Percentiles rank a stretch among this genome's conserved stretches.
phyloP scores from a whole-genome alignment of 352 stramenopile genomes.

The Phytopythium vexans region DNA sequence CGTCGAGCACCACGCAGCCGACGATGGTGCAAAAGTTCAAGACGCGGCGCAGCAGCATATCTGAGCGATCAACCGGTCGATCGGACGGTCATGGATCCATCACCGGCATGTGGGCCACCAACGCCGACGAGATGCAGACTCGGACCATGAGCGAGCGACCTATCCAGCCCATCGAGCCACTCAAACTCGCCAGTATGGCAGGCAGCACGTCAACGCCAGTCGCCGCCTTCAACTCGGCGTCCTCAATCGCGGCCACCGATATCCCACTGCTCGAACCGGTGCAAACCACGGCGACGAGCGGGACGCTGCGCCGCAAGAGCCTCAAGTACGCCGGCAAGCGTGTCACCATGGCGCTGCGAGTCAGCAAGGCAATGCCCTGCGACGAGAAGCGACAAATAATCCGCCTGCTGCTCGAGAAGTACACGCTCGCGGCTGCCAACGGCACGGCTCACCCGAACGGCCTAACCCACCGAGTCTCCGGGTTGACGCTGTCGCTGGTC shows the following conservation, averaged over 20 bases:
- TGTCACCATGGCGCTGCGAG: conserved; percentile 64
- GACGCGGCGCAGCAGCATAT: conserved; percentile 4
- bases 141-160: background rate
- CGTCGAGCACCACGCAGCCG: background rate
- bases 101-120: conserved; percentile 11
- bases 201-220: background rate
- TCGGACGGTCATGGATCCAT: background rate
- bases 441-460: background rate
- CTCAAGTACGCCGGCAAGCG: conserved; percentile 59
- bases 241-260: background rate
- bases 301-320: conserved; percentile 16
- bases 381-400: conserved; percentile 63
- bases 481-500: conserved; percentile 11
- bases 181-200: conserved; percentile 10
- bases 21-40: conserved; percentile 3
- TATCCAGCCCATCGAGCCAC: background rate
- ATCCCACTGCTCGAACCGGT: background rate
- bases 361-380: conserved; percentile 39
- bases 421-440: conserved; percentile 5
- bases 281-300: background rate
- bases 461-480: conserved; percentile 13
- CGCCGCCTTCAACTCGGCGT: background rate
- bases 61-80: conserved; percentile 2
- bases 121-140: background rate
- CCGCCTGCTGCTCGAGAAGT: conserved; percentile 37